Base-by-base conservation (phyloP, 2,329 filamentous ascomycete genomes). In the Zymoseptoria crescenta region DNA sequence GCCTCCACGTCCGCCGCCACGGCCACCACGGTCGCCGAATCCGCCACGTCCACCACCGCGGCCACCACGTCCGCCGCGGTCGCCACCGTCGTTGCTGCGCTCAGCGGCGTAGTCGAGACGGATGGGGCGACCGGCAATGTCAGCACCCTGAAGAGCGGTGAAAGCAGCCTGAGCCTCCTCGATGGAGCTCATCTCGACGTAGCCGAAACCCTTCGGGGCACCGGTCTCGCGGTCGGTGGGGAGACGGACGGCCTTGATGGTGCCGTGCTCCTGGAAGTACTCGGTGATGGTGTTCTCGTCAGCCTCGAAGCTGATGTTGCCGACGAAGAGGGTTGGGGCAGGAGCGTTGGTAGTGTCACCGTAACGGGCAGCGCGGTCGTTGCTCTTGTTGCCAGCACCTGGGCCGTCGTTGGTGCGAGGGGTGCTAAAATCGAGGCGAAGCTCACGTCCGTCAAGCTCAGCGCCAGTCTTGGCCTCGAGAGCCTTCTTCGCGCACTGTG, bases 161-260 rank as follows among this genome's bases (percentile, higher is more conserved):
- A 90, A 84, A 24, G 86, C 92, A 68, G 80, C 77, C 77, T 87
- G 89, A 69, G 92, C 90, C 69, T 96, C 91, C 28, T 96, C 91
- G 62, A 94, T 75, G 19, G 87, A 88, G 68, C 79, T 78, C 81
- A 93, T 96, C 72, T 87, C 87, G 64, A 96, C 87, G 74, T 96
- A 96, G 57, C 90, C 92, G 75, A 95, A 96, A 59, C 92, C 92
- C 86, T 96, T 96, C 73, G 87, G 86, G 68, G 86, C 84, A 65
- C 91, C 91, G 63, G 85, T 85, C 62, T 96, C 91, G 74, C 86
- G 85, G 74, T 96, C 90, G 60, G 92, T 96, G 55, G 92, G 92
- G 62, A 96, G 86, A 72, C 91, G 88, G 69, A 96, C 85, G 72
- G 88, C 88, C 70, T 87, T 83, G 73, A 94, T 84, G 72, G 80